A percentile compares a stretch with the other conserved stretches of the same genome.
Evolutionary conservation across 257 asterid species (phyloP).

Genomic region (Capsicum chinense): DNA sequence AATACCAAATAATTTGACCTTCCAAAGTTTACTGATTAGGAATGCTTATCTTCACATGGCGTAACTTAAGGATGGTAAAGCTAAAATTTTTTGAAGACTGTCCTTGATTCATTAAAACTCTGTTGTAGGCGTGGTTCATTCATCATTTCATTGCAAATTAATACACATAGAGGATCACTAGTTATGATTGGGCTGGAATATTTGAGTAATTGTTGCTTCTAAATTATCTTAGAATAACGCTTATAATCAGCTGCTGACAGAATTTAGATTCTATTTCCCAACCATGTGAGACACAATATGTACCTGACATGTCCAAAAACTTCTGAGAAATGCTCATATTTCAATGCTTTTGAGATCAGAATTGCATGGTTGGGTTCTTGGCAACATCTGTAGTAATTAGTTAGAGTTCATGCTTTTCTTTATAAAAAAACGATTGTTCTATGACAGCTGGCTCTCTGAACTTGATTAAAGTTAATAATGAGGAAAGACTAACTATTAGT

Average conservation of each 20-base stretch:
- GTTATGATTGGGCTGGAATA: background rate
- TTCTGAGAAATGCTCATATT: background rate
- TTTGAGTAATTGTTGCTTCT: background rate
- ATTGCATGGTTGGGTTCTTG: slow-evolving; percentile 11
- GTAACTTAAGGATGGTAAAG: background rate
- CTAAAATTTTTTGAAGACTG: background rate
- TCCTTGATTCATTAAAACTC: slow-evolving; percentile 6
- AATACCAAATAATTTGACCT: background rate
- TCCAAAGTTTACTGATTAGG: background rate
- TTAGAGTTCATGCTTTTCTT: background rate
- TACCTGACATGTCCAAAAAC: background rate
- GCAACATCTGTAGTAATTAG: background rate
- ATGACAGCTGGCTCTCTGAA: background rate
- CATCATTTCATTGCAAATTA: slow-evolving; percentile 11
- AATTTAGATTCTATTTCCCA: background rate
- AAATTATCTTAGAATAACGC: background rate
- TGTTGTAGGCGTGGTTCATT: background rate
- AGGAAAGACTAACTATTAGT: background rate
- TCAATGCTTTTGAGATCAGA: background rate
- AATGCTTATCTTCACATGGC: background rate
- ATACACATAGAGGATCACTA: background rate
- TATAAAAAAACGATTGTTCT: background rate
- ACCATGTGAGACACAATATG: background rate
- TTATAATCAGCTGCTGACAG: background rate
- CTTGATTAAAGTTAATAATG: background rate